Percentiles rank a stretch among this genome's conserved stretches.
Conservation (phyloP, 2,329 filamentous ascomycete species). For the Phialocephala sp. region DNA sequence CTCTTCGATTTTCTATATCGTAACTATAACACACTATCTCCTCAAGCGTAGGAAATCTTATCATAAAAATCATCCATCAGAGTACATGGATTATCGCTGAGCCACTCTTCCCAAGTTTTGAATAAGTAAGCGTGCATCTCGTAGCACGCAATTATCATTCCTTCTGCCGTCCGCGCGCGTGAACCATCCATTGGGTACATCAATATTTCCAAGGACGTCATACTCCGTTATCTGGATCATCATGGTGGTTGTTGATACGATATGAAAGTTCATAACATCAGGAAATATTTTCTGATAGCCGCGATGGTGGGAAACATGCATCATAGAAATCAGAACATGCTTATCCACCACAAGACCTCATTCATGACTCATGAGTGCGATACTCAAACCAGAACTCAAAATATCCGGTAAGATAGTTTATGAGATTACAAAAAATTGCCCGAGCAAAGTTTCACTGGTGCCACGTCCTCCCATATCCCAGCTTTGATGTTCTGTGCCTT, state of each 20-base stretch:
- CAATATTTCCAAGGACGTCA: neutral
- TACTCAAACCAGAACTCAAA: neutral
- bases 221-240: neutral
- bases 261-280: neutral
- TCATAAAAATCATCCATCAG: too few relatives aligned
- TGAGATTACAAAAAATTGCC: neutral
- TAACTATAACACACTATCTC: too few relatives aligned
- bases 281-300: neutral
- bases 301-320: neutral
- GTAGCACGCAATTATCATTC: neutral
- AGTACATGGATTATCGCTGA: too few relatives aligned
- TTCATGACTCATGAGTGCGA: neutral
- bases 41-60: too few relatives aligned
- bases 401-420: neutral
- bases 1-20: too few relatives aligned
- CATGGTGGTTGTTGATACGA: neutral
- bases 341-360: neutral
- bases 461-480: neutral
- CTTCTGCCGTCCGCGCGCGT: neutral
- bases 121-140: neutral
- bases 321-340: neutral
- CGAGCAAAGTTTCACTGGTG: neutral
- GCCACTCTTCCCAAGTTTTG: too few relatives aligned
- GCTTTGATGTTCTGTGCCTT: neutral
- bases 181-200: neutral